phyloP scores from a whole-genome alignment of 345 rosid species.

The Zanthoxylum bungeanum region DNA sequence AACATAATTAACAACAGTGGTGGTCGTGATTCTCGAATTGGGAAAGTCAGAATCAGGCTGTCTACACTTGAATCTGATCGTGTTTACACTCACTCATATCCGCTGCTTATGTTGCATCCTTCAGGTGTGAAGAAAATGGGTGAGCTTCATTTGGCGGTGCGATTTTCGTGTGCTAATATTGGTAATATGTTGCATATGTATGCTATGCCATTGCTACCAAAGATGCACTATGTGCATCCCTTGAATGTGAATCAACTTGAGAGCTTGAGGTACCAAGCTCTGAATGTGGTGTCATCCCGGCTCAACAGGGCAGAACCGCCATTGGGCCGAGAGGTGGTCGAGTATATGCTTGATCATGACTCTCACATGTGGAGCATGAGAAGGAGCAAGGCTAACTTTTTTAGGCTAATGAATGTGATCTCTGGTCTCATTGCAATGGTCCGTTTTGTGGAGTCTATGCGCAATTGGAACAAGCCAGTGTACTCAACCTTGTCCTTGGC shows the following conservation, averaged over 20 bases:
- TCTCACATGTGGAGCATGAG: constrained; percentile 87
- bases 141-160: constrained; percentile 69
- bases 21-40: constrained; percentile 49
- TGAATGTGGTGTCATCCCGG: constrained; percentile 54
- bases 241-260: constrained; percentile 55
- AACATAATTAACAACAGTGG: constrained; percentile 20
- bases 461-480: constrained; percentile 56
- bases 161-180: constrained; percentile 60
- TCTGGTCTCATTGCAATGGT: constrained; percentile 39
- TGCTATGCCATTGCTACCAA: constrained; percentile 51
- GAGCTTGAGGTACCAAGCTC: constrained; percentile 56
- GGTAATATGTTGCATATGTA: constrained; percentile 62
- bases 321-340: constrained; percentile 66
- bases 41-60: constrained; percentile 66
- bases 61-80: constrained; percentile 59
- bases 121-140: constrained; percentile 71
- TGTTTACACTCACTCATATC: constrained; percentile 74
- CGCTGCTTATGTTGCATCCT: constrained; percentile 56
- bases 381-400: constrained; percentile 76
- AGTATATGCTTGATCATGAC: constrained; percentile 72
- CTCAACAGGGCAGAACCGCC: constrained; percentile 68
- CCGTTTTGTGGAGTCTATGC: constrained; percentile 35
- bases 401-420: constrained; percentile 50
- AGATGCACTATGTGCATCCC: constrained; percentile 68
- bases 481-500: constrained; percentile 44